phyloP scores from a whole-genome alignment of 805 yeast genomes.

The Teunomyces panamensis region DNA sequence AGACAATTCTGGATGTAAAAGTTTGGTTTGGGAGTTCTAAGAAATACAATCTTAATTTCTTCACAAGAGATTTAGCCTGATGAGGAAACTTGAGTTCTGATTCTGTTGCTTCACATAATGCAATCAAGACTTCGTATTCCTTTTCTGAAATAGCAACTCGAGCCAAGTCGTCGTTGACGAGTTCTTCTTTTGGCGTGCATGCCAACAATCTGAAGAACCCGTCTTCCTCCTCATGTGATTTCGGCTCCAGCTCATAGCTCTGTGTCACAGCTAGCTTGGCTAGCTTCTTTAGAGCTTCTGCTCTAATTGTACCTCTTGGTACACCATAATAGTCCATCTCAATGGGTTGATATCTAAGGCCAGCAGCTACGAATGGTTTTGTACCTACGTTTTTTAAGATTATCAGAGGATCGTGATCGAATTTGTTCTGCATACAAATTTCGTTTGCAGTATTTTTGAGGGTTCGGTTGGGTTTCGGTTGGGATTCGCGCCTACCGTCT shows the following conservation, averaged over 20 bases:
- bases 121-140: slow-evolving; percentile 56
- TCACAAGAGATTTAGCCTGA: slow-evolving; percentile 43
- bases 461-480: too few species aligned
- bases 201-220: slow-evolving; percentile 21
- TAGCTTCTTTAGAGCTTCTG: slow-evolving; percentile 34
- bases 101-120: slow-evolving; percentile 46
- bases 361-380: neutral
- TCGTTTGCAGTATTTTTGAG: too few species aligned
- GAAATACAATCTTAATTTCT: slow-evolving; percentile 46
- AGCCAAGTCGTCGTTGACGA: slow-evolving; percentile 15
- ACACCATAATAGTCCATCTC: slow-evolving; percentile 39
- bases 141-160: slow-evolving; percentile 45
- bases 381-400: neutral
- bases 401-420: neutral
- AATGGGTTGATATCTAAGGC: neutral
- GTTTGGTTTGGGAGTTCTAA: slow-evolving; percentile 42
- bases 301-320: slow-evolving; percentile 37
- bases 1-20: slow-evolving; percentile 38
- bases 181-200: slow-evolving; percentile 7
- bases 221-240: slow-evolving; percentile 9
- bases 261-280: slow-evolving; percentile 32
- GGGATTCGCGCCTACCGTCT: too few species aligned
- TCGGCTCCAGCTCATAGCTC: slow-evolving; percentile 8
- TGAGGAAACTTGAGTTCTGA: slow-evolving; percentile 25
- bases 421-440: neutral